Percentiles rank a stretch among this genome's conserved stretches.
Conservation (phyloP, 441 rosid species). For the Rhodomyrtus psidioides region DNA sequence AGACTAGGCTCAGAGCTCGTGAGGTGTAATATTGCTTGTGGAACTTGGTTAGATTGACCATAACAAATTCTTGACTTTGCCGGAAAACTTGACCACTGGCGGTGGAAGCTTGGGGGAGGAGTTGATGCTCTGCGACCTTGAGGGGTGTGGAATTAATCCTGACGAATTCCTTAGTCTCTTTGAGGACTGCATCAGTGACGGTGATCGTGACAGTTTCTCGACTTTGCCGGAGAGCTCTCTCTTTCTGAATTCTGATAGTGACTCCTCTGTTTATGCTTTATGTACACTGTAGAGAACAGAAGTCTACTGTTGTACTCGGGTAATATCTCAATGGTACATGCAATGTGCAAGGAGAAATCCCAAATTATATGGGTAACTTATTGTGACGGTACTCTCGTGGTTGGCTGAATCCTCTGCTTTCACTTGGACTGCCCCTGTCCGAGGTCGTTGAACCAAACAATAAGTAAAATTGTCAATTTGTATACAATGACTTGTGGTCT, state of each 20-base stretch:
- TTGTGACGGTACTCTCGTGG: too few species aligned
- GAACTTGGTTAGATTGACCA: background rate
- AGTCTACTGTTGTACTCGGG: background rate
- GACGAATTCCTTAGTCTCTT: background rate
- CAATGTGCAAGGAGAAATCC: too few species aligned
- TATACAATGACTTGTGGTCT: background rate
- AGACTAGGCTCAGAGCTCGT: background rate
- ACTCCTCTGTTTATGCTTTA: background rate
- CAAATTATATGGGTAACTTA: too few species aligned
- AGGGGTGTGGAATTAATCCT: background rate
- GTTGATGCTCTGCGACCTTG: too few species aligned
- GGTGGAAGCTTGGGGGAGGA: background rate
- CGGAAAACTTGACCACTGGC: background rate
- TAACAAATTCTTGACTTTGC: too few species aligned
- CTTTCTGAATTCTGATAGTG: background rate
- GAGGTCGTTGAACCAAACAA: background rate
- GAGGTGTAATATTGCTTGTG: background rate
- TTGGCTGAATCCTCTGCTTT: too few species aligned
- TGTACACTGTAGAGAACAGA: background rate
- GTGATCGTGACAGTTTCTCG: too few species aligned
- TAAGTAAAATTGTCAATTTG: too few species aligned
- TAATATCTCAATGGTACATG: background rate
- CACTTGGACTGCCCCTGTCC: too few species aligned
- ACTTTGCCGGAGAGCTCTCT: too few species aligned
- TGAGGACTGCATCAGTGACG: background rate